A percentile compares a stretch with the other conserved stretches of the same genome.
phyloP scores from a whole-genome alignment of 768 basidiomycete species.

The Pulveroboletus sp. region DNA sequence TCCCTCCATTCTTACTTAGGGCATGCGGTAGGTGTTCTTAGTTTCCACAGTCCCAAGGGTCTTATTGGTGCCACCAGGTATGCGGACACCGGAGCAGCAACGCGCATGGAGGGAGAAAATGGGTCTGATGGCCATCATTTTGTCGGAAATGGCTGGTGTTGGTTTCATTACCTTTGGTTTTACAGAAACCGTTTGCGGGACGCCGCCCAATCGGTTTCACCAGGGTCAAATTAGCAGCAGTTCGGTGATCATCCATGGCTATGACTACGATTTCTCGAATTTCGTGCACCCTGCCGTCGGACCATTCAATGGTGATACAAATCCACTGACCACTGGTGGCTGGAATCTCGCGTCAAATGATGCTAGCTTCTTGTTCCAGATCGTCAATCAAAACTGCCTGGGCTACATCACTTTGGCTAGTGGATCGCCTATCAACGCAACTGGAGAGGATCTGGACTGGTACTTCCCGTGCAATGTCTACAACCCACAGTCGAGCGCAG shows the following conservation, averaged over 20 bases:
- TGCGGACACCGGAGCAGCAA: constrained; percentile 88
- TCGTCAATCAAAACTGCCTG: constrained; percentile 79
- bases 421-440: constrained; percentile 69
- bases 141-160: constrained; percentile 84
- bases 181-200: constrained; percentile 90
- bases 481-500: constrained; percentile 64
- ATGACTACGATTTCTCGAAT: constrained; percentile 84
- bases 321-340: constrained; percentile 75
- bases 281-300: constrained; percentile 79
- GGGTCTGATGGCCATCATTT: constrained; percentile 81
- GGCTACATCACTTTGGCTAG: constrained; percentile 70
- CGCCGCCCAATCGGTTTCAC: constrained; percentile 78
- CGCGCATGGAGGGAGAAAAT: constrained; percentile 99
- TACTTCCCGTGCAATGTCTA: constrained; percentile 97
- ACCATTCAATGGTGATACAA: constrained; percentile 74
- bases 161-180: constrained; percentile 99
- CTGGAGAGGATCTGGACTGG: constrained; percentile 71
- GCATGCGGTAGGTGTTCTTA: constrained; percentile 64
- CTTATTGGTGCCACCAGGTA: constrained; percentile 48
- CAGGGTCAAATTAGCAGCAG: constrained; percentile 72
- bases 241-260: constrained; percentile 92
- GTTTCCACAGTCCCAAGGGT: background rate
- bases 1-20: constrained; percentile 76
- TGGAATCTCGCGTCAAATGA: constrained; percentile 87
- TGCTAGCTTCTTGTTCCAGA: constrained; percentile 94